These are phyloP conservation scores for Acanthochlamys bracteata DNA, from an alignment of 106 monocot species.

Conservation along the genomic window DNA sequence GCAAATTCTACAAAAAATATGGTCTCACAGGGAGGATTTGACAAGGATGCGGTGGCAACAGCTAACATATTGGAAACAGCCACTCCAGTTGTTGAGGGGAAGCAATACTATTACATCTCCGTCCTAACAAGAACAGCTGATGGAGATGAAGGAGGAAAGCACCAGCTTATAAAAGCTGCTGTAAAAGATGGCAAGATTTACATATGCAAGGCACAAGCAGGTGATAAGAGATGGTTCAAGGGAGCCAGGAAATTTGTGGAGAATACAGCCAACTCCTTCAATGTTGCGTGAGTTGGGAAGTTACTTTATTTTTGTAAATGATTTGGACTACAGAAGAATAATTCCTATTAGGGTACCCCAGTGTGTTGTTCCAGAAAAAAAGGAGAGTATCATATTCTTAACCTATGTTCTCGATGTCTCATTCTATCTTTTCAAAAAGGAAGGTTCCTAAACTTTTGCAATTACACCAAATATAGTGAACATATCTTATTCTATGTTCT, in stretches of 20 bases:
- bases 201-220: slow-evolving; percentile 96
- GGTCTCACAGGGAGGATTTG: slow-evolving; percentile 67
- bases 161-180: slow-evolving; percentile 71
- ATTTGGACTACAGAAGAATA: not conserved
- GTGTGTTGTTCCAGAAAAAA: not conserved
- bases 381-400: not conserved
- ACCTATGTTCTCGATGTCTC: no score
- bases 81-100: slow-evolving; percentile 39
- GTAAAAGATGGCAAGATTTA: slow-evolving; percentile 80
- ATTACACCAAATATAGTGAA: no score
- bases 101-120: slow-evolving; percentile 65
- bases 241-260: slow-evolving; percentile 92
- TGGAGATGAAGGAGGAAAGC: slow-evolving; percentile 89
- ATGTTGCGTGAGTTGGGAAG: slow-evolving; percentile 31
- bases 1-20: not conserved
- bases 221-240: slow-evolving; percentile 99
- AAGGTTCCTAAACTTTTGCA: no score
- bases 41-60: slow-evolving; percentile 57
- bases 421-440: no score
- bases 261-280: slow-evolving; percentile 66
- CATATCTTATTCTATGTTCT: no score
- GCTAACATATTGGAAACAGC: slow-evolving; percentile 72
- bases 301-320: not conserved
- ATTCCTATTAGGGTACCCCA: not conserved
- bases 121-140: slow-evolving; percentile 91